Percentiles rank a stretch among this genome's conserved stretches.
Evolutionary conservation across 345 rosid genomes (phyloP).

Genomic region (Cochlearia excelsa): DNA sequence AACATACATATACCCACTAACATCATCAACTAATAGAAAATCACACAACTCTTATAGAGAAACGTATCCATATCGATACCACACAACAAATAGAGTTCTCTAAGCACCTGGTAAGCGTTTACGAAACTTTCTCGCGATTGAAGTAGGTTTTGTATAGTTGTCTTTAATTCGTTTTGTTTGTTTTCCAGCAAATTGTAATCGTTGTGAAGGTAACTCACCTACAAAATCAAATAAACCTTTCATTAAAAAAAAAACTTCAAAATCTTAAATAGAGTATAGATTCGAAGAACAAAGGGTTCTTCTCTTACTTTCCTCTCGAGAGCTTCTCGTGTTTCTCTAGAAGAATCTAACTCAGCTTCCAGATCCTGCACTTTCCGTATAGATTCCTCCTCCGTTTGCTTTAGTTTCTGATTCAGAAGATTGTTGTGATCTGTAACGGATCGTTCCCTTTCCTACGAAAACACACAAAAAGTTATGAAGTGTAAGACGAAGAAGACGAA

Average conservation of each 20-base stretch:
- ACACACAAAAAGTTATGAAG: neutral
- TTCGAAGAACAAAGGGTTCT: constrained; percentile 19
- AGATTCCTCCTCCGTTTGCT: constrained; percentile 68
- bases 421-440: constrained; percentile 52
- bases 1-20: constrained; percentile 26
- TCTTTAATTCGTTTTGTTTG: constrained; percentile 60
- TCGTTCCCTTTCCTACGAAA: constrained; percentile 56
- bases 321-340: constrained; percentile 48
- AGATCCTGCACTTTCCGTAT: constrained; percentile 54
- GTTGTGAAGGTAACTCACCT: constrained; percentile 65
- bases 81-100: too few relatives aligned
- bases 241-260: constrained; percentile 1
- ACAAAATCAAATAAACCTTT: constrained; percentile 17
- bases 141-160: constrained; percentile 53
- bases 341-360: constrained; percentile 52
- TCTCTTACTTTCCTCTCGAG: constrained; percentile 60
- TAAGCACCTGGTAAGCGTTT: constrained; percentile 55
- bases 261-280: constrained; percentile 28
- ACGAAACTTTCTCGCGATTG: constrained; percentile 62
- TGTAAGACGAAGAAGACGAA: neutral
- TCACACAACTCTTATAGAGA: neutral
- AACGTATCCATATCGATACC: neutral
- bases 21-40: neutral
- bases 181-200: constrained; percentile 62
- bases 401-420: constrained; percentile 56